Conservation (phyloP, 306 rosid species). For the Sicyos edulis region DNA sequence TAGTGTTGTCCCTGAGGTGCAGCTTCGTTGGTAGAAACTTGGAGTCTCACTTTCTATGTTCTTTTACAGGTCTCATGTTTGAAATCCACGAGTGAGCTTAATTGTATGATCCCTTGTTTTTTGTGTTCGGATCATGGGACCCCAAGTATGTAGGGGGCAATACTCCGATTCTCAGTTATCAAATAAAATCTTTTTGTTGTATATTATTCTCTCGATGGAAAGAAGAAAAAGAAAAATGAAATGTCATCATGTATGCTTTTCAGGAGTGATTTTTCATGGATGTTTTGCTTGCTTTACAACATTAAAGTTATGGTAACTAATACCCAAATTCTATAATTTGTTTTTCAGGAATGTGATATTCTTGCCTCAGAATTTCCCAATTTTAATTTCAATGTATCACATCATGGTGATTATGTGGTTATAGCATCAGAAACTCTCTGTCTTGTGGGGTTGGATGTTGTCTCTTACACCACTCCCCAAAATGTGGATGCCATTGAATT, state of each 20-base stretch:
- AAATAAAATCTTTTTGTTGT: no score
- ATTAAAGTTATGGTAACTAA: neutral
- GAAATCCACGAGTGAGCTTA: no score
- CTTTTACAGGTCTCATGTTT: no score
- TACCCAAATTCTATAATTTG: neutral
- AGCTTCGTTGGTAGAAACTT: no score
- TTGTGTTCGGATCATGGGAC: no score
- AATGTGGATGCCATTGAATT: constrained; percentile 47
- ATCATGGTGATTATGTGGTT: constrained; percentile 87
- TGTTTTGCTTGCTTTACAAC: neutral
- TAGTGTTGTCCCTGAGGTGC: no score
- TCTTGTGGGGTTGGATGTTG: constrained; percentile 80
- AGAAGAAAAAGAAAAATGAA: neutral
- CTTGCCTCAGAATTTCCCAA: constrained; percentile 45
- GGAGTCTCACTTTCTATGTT: no score
- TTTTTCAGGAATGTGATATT: constrained; percentile 44
- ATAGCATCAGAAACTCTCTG: constrained; percentile 87
- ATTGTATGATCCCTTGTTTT: no score
- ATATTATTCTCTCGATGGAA: neutral
- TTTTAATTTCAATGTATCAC: constrained; percentile 83
- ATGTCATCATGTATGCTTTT: constrained; percentile 1
- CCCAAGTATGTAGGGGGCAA: no score
- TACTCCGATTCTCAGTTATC: no score
- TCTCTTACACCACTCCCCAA: constrained; percentile 47
- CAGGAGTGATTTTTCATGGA: neutral